Percentiles rank a stretch among this genome's conserved stretches.
phyloP scores from a whole-genome alignment of 139 green algal species.

The Picochlorum costavermella region DNA sequence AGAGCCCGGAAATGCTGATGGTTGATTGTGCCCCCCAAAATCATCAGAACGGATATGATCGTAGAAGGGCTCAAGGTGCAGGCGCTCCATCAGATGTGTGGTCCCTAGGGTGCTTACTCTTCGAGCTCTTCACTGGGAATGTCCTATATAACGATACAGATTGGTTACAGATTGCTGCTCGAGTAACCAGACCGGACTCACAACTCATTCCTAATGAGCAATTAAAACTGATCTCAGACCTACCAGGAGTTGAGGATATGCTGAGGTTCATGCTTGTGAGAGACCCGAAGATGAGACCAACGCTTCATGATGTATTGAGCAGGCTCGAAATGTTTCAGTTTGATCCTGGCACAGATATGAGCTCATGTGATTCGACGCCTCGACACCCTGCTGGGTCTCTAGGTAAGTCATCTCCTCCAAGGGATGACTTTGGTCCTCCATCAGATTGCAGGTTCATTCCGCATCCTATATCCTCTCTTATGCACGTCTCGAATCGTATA shows the following conservation, averaged over 20 bases:
- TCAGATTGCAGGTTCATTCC: too few relatives aligned
- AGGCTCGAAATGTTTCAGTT: constrained; percentile 2
- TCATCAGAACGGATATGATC: constrained; percentile 21
- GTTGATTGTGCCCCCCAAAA: constrained; percentile 27
- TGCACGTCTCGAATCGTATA: too few relatives aligned
- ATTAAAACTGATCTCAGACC: not conserved
- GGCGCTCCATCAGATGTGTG: constrained; percentile 69
- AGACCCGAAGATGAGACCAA: constrained; percentile 40
- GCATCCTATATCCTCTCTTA: too few relatives aligned
- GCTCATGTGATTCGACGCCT: not conserved
- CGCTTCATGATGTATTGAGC: constrained; percentile 25
- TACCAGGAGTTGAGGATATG: constrained; percentile 39
- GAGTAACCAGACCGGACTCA: constrained; percentile 29
- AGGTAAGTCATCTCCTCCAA: not conserved
- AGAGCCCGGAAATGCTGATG: constrained; percentile 79
- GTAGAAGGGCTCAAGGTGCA: constrained; percentile 37
- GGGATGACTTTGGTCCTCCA: too few relatives aligned
- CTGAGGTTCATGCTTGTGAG: constrained; percentile 60
- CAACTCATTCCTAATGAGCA: constrained; percentile 15
- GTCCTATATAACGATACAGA: constrained; percentile 57
- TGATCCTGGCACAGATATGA: not conserved
- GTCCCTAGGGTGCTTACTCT: constrained; percentile 74
- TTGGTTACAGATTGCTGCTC: constrained; percentile 53
- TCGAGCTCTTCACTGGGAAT: constrained; percentile 66
- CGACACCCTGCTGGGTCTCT: not conserved